Percentiles rank a stretch among this genome's conserved stretches.
Evolutionary conservation across 495 filamentous ascomycete genomes (phyloP).

Genomic region (Tuber borchii): DNA sequence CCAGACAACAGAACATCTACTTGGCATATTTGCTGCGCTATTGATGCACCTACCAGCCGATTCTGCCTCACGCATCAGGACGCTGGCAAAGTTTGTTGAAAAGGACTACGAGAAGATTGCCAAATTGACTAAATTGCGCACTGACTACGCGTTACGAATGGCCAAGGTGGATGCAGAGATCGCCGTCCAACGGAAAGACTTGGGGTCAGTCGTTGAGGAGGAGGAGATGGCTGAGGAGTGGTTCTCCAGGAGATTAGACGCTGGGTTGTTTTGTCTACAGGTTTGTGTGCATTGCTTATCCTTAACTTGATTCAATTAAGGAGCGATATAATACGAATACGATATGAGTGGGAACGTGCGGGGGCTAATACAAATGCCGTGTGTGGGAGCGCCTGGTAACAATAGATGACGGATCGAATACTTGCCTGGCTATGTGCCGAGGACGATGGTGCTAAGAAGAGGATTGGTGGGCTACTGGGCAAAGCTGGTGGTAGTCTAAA

Average conservation of each 20-base stretch:
- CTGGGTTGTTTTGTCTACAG: constrained; percentile 77
- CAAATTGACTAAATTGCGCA: constrained; percentile 62
- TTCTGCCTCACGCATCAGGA: constrained; percentile 70
- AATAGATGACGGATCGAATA: constrained; percentile 66
- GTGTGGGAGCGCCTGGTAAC: not conserved
- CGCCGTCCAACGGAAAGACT: constrained; percentile 47
- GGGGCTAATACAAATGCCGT: not conserved
- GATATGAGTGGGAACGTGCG: constrained; percentile 28
- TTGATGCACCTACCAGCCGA: constrained; percentile 71
- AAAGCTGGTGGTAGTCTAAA: constrained; percentile 61
- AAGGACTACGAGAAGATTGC: constrained; percentile 81
- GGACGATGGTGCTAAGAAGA: constrained; percentile 68
- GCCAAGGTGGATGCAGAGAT: constrained; percentile 62
- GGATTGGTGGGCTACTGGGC: constrained; percentile 57
- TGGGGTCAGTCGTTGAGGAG: constrained; percentile 50
- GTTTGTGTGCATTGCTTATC: constrained; percentile 32
- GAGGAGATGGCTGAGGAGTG: constrained; percentile 68
- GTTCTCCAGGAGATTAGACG: constrained; percentile 77
- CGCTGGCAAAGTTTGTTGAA: constrained; percentile 91
- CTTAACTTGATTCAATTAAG: not conserved
- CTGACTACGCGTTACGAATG: constrained; percentile 63
- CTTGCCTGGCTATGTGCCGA: constrained; percentile 91
- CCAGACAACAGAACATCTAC: constrained; percentile 69
- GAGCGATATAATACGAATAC: constrained; percentile 31
- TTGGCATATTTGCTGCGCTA: constrained; percentile 82